Base-by-base conservation (phyloP, 345 rosid species). In the Linum usitatissimum region DNA sequence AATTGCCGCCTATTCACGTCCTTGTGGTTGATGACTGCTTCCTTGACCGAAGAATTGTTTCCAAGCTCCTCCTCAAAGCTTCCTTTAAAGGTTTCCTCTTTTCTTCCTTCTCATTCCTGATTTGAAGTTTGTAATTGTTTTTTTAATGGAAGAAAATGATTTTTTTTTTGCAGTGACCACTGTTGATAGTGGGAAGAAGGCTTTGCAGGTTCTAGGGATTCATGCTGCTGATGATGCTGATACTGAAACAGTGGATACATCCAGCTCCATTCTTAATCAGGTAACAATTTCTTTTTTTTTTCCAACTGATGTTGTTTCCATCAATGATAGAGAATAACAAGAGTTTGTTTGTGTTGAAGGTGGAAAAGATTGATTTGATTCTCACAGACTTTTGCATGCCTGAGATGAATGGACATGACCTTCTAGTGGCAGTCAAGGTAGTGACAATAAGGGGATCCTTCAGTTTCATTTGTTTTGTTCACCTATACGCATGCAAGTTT, bases 381-480 rank as follows among this genome's bases (percentile, higher is more conserved):
- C 61, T 65, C 30, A 65, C 62, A 3, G 68, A 57, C 62, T 65
- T 55, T 57, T 65, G 62, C 58, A 65, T 65, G 68, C 62, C 56
- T 42, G 68, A 57, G 62, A 65, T 65, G 68, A 65, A 65, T 42
- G 68, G 68, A 1, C 40, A 42, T 65, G 68, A 65, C 28, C 62
- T 65, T 65, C 68, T 65, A 2, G 30, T 65, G 62, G 56, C 68
- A 17, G 68, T 65, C 38, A 65, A 65, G 68, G 68, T 65, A 65
- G 39, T 23, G 2, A 23, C 28, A 23, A 23, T 23, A 23, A 23
- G 28, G 28, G 28, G 28, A 23, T 23, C 28, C 28, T 23, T 23
- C 28, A 23, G 2, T 23, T 23, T 23, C 28, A 23, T 23, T 23
- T 23, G 28, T 23, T 23, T 23, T 23, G 28, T 23, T 23, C 28